A percentile compares a stretch with the other conserved stretches of the same genome.
phyloP scores from a whole-genome alignment of 352 stramenopile genomes.

The Phytophthora fragariaefolia region DNA sequence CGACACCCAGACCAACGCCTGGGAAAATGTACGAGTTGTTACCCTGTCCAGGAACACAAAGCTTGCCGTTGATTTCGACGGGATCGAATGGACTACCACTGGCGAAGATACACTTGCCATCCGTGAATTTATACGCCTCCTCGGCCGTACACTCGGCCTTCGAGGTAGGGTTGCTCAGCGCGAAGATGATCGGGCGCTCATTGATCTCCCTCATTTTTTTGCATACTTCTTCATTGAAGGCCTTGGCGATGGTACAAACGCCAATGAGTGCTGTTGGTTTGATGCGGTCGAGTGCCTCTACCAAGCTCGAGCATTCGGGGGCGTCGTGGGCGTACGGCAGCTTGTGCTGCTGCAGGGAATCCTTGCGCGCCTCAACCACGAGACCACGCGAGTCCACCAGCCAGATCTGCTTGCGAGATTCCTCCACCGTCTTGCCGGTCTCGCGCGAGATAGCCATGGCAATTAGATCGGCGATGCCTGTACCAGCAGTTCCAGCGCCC shows the following conservation, averaged over 20 bases:
- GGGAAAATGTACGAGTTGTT: slow-evolving; percentile 99
- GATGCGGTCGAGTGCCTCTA: slow-evolving; percentile 85
- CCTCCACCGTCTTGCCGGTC: slow-evolving; percentile 82
- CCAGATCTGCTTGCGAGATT: slow-evolving; percentile 92
- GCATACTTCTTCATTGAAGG: slow-evolving; percentile 92
- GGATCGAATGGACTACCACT: slow-evolving; percentile 96
- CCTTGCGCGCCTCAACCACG: slow-evolving; percentile 71
- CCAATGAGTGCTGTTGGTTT: slow-evolving; percentile 95
- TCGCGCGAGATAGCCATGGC: slow-evolving; percentile 91
- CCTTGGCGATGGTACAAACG: slow-evolving; percentile 91
- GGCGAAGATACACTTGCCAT: slow-evolving; percentile 97
- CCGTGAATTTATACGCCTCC: slow-evolving; percentile 97
- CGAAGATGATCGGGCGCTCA: slow-evolving; percentile 96
- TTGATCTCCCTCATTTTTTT: slow-evolving; percentile 89
- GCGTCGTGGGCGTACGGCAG: slow-evolving; percentile 88
- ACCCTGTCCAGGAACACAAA: slow-evolving; percentile 85
- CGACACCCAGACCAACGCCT: slow-evolving; percentile 93
- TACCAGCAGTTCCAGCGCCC: slow-evolving; percentile 93
- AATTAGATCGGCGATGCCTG: slow-evolving; percentile 95
- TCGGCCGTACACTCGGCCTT: slow-evolving; percentile 97
- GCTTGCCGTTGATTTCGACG: slow-evolving; percentile 90
- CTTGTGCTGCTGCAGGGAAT: slow-evolving; percentile 91
- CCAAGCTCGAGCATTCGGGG: slow-evolving; percentile 59
- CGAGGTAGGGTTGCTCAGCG: slow-evolving; percentile 96
- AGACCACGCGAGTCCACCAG: slow-evolving; percentile 94